A percentile compares a stretch with the other conserved stretches of the same genome.
Evolutionary conservation across 2,329 filamentous ascomycete species (phyloP).

Genomic region (Diplodia intermedia): DNA sequence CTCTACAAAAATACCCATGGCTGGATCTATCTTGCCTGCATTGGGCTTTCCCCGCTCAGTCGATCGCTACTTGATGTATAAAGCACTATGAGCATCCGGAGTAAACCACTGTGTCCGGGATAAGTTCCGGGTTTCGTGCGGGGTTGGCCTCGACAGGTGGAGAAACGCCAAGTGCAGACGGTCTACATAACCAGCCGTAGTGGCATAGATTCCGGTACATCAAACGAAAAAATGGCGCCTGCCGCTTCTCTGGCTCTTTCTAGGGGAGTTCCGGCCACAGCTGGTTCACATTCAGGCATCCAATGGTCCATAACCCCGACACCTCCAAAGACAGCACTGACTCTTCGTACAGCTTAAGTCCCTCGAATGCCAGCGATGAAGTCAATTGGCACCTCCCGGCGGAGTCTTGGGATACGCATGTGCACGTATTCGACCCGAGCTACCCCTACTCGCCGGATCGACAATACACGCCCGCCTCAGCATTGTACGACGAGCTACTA

Average conservation of each 20-base stretch:
- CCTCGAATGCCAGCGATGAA: not conserved
- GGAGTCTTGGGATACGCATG: slow-evolving; percentile 6
- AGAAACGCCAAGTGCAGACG: not conserved
- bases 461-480: not conserved
- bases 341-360: not conserved
- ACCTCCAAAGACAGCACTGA: not conserved
- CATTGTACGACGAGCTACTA: not conserved
- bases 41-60: not conserved
- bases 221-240: not conserved
- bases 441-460: slow-evolving; percentile 2
- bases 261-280: not conserved
- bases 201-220: not conserved
- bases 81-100: not conserved
- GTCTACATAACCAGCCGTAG: not conserved
- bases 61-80: not conserved
- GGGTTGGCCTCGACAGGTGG: not conserved
- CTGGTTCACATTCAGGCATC: not conserved
- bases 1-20: not conserved
- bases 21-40: not conserved
- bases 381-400: not conserved
- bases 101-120: not conserved
- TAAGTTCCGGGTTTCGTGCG: not conserved
- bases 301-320: not conserved
- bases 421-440: not conserved
- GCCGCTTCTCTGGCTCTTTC: not conserved